Evolutionary conservation across 2,329 filamentous ascomycete species (phyloP), one percentile per base, ranked within the genome.

Genomic region (Macrophomina pseudophaseolina): DNA sequence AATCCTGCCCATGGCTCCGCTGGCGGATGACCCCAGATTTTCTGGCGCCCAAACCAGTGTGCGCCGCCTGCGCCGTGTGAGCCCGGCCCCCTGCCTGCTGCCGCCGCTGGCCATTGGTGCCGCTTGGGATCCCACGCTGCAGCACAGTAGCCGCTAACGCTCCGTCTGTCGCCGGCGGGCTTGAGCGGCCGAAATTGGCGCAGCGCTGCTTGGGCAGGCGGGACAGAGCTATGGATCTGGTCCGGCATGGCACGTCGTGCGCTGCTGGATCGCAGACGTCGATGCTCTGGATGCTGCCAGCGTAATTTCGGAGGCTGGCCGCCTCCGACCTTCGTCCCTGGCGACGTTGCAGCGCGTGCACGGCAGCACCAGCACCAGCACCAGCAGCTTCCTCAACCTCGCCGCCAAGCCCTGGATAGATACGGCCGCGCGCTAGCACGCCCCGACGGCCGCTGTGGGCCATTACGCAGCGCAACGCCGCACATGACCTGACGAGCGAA

Each of bases 381-480:
- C n/a, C 46, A 4, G 12, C 30, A 30, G 23, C 52, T 18, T n/a
- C 52, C 18, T 46, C 64, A 56, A 65, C 44, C 23, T 30, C 51
- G 44, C 32, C 52, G 44, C 62, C 62, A 48, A 46, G 51, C 44
- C 49, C 42, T 53, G 38, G 51, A 44, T 56, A 42, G 60, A 65
- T 28, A 54, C 59, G 59, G 42, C 42, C 44, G 52, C 52, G 32
- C 49, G 52, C 52, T 58, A 65, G 40, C 35, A 65, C 62, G 51
- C 49, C 28, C 28, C 49, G 38, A 23, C 18, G 28, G 62, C 35
- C 62, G 35, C 62, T 44, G 38, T 65, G 62, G 51, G 49, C 62
- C 62, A 65, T 65, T 65, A 65, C 62, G 62, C 64, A 65, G 52
- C 52, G 53, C 64, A 49, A 65, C 64, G 53, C 64, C 64, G 64